Base-by-base conservation (phyloP, 2,329 filamentous ascomycete genomes). In the Onygenales sp. region DNA sequence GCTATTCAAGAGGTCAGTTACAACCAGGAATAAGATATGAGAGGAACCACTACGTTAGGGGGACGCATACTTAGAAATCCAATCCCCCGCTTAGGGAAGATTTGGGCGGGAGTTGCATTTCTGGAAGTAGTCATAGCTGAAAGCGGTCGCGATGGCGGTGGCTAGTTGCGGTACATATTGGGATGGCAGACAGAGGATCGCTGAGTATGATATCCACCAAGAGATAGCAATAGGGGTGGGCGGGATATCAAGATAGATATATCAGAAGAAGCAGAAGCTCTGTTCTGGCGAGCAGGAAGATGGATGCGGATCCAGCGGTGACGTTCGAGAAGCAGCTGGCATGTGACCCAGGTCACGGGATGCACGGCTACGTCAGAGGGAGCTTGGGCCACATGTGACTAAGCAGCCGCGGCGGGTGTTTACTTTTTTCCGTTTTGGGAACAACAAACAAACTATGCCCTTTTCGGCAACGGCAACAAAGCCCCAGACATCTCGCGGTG, bases 71-170 rank as follows among this genome's bases (percentile, higher is more conserved):
- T 73, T 57, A 85, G 73, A 59, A 83, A 83, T n/a, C 85, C 83
- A 57, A 87, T 71, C 21, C 79, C 83, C 63, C 81, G 78, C 33
- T 83, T 83, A 14, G 85, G 85, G 65, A 82, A 75, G 36, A 89
- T 80, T 65, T 85, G 81, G 53, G 82, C 82, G 63, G 70, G 63
- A 43, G 63, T 54, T 54, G 64, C 56, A 53, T 65, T 45, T 61
- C 57, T 67, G 43, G 63, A 58, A 54, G 64, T 61, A 53, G 66
- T 66, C 70, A 73, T 73, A 52, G 21, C 21, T 27, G 21, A 27
- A 27, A 27, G 21, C 21, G 21, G 21, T 27, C 5, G 21, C 21
- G 5, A 27, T 27, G 21, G 21, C 21, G 21, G 21, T 27, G 21
- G 21, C 21, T 27, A 27, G 21, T 27, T 27, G 21, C 3, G 21